These are phyloP conservation scores for Sporisorium sorghi DNA, from an alignment of 1,284 basidiomycete genomes.

Conservation along the genomic window DNA sequence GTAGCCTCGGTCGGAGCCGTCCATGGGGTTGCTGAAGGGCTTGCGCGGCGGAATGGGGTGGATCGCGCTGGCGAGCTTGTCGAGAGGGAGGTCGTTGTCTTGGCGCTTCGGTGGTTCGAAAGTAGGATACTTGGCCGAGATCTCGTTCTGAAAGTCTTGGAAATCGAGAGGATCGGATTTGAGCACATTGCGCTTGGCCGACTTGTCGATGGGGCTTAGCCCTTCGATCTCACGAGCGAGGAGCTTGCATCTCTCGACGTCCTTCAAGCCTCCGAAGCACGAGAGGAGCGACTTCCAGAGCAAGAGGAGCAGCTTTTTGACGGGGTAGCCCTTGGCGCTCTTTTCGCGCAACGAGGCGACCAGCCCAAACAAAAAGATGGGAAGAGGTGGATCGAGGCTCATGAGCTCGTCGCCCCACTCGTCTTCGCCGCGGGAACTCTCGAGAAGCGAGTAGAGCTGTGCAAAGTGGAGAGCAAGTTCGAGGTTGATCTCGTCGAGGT, in stretches of 20 bases:
- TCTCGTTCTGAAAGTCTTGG: slow-evolving; percentile 63
- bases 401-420: slow-evolving; percentile 66
- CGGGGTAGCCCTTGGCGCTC: slow-evolving; percentile 80
- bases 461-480: slow-evolving; percentile 67
- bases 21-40: slow-evolving; percentile 72
- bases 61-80: slow-evolving; percentile 61
- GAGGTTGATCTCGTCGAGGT: slow-evolving; percentile 67
- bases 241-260: slow-evolving; percentile 84
- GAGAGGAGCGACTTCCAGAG: slow-evolving; percentile 95
- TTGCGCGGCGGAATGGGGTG: slow-evolving; percentile 59
- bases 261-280: slow-evolving; percentile 90
- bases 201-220: slow-evolving; percentile 63
- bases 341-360: slow-evolving; percentile 91
- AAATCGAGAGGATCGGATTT: slow-evolving; percentile 65
- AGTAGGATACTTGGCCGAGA: slow-evolving; percentile 68
- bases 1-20: slow-evolving; percentile 90
- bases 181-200: slow-evolving; percentile 41
- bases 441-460: slow-evolving; percentile 68
- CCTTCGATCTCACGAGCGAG: slow-evolving; percentile 82
- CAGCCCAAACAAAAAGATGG: slow-evolving; percentile 89
- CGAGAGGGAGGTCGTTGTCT: slow-evolving; percentile 69
- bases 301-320: slow-evolving; percentile 81
- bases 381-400: slow-evolving; percentile 88
- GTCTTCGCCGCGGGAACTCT: slow-evolving; percentile 61
- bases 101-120: slow-evolving; percentile 71